Evolutionary conservation across 805 yeast genomes (phyloP), one percentile per base, ranked within the genome.

Genomic region (Helenozyma baotianmanensis): DNA sequence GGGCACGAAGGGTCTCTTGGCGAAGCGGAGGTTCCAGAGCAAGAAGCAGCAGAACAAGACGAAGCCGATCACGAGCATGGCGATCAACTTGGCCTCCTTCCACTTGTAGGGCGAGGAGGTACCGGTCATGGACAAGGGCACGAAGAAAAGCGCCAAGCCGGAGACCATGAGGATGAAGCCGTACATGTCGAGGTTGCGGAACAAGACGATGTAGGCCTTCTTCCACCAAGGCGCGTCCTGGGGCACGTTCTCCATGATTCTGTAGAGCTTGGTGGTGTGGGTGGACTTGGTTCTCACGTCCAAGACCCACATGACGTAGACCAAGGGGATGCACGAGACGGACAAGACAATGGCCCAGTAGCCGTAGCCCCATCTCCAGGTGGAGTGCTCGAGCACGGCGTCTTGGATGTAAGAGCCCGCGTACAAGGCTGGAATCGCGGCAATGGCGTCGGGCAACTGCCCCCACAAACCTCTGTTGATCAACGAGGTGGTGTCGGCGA

Each of bases 331-430:
- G n/a, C 56, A 32, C 13, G 60, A 63, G 16, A 58, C 60, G 3
- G 76, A 76, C 40, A 62, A 54, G 17, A 72, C 60, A 25, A 72
- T 59, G 14, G 70, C 62, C 56, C 72, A 72, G 53, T 70, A 60
- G 31, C 74, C 75, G 43, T 64, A 70, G 17, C 76, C 78, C 72
- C 73, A 67, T 50, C 76, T 60, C 80, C 80, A 74, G 26, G 33
- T 35, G 14, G 30, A 29, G 21, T 29, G 15, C n/a, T 35, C 38
- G 10, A 34, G 21, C 35, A 55, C 43, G 16, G 48, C 53, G 11
- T 54, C 36, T 16, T 58, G 53, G 21, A 53, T 53, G 17, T 42
- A 31, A 14, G 60, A 46, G 14, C 61, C 65, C 11, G 53, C 44
- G 43, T 50, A 60, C 4, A 58, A 53, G n/a, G 65, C 50, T 28